Conservation (phyloP, 2,329 filamentous ascomycete species). For the Scortechinia acanthostroma region DNA sequence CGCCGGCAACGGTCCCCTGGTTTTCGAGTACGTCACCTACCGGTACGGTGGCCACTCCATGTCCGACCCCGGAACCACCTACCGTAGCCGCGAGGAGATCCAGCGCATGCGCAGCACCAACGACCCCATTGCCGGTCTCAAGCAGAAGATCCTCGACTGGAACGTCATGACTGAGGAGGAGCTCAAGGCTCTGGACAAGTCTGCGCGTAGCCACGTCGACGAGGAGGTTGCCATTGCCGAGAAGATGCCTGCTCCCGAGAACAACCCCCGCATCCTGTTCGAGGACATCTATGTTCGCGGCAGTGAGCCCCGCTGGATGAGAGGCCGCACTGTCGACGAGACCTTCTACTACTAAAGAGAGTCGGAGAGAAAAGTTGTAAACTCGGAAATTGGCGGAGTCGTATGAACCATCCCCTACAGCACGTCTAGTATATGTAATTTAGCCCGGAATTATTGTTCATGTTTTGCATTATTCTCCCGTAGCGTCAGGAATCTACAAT, state of each 20-base stretch:
- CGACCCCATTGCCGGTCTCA: slow-evolving; percentile 94
- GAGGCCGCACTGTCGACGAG: slow-evolving; percentile 84
- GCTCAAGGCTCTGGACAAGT: slow-evolving; percentile 92
- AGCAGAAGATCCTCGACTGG: slow-evolving; percentile 98
- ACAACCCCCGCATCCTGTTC: slow-evolving; percentile 75
- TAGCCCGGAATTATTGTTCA: no score
- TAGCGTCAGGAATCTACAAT: no score
- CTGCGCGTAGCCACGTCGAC: slow-evolving; percentile 78
- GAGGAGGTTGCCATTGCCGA: slow-evolving; percentile 86
- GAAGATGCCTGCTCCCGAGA: slow-evolving; percentile 74
- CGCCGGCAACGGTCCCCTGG: slow-evolving; percentile 81
- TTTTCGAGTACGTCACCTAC: slow-evolving; percentile 99
- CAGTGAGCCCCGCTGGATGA: slow-evolving; percentile 79
- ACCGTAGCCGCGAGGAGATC: slow-evolving; percentile 98
- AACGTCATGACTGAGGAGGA: slow-evolving; percentile 84
- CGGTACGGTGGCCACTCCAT: slow-evolving; percentile 99
- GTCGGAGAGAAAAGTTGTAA: slow-evolving; percentile 6
- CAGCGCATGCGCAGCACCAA: slow-evolving; percentile 99
- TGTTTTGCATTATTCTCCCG: no score
- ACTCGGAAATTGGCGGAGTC: no score
- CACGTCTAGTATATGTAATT: background rate
- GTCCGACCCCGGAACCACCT: slow-evolving; percentile 98
- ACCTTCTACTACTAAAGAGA: slow-evolving; percentile 62
- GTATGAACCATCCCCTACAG: no score
- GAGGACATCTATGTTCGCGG: slow-evolving; percentile 94